These are phyloP conservation scores for Solanum chiquidenum DNA, from an alignment of 257 asterid genomes.

Conservation along the genomic window DNA sequence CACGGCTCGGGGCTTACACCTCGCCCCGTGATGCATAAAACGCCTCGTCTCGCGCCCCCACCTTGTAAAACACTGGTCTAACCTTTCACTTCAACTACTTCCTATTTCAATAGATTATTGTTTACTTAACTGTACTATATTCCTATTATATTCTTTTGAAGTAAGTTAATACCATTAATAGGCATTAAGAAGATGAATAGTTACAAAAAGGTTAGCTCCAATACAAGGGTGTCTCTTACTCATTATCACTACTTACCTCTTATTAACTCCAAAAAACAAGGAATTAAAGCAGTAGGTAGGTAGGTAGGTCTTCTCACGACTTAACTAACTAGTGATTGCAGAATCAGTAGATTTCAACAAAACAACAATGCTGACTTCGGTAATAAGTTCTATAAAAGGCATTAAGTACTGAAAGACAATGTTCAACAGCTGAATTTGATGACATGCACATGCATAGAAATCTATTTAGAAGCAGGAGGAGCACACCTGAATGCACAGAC, in stretches of 20 bases:
- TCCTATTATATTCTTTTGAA: neutral
- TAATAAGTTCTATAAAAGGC: neutral
- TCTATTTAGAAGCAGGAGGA: neutral
- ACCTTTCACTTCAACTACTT: neutral
- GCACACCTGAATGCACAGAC: conserved; percentile 87
- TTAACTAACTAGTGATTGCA: neutral
- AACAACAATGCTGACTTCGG: neutral
- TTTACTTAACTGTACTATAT: neutral
- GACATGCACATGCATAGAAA: neutral
- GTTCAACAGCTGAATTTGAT: neutral
- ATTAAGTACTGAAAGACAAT: neutral
- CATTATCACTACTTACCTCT: neutral
- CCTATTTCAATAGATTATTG: neutral
- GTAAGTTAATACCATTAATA: neutral
- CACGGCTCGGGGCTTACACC: neutral
- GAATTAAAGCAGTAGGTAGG: neutral
- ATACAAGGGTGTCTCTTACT: neutral
- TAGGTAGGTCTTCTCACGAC: neutral
- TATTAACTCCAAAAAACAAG: neutral
- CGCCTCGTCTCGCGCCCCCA: neutral
- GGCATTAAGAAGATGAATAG: neutral
- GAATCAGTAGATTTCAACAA: neutral
- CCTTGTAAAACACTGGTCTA: neutral
- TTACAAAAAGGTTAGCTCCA: neutral
- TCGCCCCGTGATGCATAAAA: neutral